Evolutionary conservation across 2,329 filamentous ascomycete genomes (phyloP).

Genomic region (Trichoderma guizhouense): DNA sequence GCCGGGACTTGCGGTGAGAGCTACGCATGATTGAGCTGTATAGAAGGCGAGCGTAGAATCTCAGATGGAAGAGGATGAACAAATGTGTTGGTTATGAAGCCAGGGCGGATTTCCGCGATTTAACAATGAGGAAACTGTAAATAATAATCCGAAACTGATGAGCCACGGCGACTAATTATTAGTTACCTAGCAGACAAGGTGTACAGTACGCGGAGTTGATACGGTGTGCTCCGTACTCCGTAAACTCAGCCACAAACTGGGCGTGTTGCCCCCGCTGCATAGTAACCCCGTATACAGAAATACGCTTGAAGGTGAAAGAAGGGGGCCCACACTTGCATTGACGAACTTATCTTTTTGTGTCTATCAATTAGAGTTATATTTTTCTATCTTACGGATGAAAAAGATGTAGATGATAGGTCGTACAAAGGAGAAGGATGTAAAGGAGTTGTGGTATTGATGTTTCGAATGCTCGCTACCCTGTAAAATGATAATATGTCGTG

Average conservation of each 20-base stretch:
- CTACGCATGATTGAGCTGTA: slow-evolving; percentile 15
- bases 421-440: background rate
- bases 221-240: background rate
- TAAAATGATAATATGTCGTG: background rate
- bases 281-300: background rate
- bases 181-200: background rate
- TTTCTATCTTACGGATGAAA: background rate
- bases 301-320: background rate
- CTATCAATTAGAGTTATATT: background rate
- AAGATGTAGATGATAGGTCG: background rate
- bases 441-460: background rate
- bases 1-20: slow-evolving; percentile 26
- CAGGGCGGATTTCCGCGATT: background rate
- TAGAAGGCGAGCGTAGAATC: background rate
- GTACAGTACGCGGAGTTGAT: background rate
- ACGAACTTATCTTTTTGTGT: background rate
- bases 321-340: background rate
- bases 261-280: background rate
- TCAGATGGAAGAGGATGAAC: background rate
- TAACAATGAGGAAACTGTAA: background rate
- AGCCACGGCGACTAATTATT: background rate
- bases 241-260: slow-evolving; percentile 1
- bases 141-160: background rate
- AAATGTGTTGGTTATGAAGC: background rate
- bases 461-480: background rate